Percentiles rank a stretch among this genome's conserved stretches.
phyloP scores from a whole-genome alignment of 768 basidiomycete species.

The Russula sp. region DNA sequence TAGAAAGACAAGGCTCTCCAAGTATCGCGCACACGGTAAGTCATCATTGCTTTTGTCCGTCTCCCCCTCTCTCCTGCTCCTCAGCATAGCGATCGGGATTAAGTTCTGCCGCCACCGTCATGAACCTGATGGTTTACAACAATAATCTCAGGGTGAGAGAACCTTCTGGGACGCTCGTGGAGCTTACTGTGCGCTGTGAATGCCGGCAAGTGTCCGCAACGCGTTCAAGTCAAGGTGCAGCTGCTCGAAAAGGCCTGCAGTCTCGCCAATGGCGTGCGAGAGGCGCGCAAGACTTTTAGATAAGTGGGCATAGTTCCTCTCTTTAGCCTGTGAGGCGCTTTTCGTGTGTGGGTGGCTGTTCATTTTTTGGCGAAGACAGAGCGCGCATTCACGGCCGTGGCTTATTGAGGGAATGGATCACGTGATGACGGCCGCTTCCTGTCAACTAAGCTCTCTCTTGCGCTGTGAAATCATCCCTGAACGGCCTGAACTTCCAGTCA shows the following conservation, averaged over 20 bases:
- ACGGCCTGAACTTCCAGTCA: background rate
- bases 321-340: constrained; percentile 73
- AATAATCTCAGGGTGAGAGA: background rate
- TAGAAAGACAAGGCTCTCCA: background rate
- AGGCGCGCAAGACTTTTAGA: constrained; percentile 65
- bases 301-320: constrained; percentile 76
- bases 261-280: constrained; percentile 63
- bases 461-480: background rate
- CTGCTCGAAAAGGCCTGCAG: constrained; percentile 73
- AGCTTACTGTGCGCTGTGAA: constrained; percentile 78
- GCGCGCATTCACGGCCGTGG: background rate
- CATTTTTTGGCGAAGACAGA: constrained; percentile 6
- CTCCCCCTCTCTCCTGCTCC: constrained; percentile 1
- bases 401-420: background rate
- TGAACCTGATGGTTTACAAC: constrained; percentile 40
- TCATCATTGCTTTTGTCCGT: background rate
- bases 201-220: constrained; percentile 74
- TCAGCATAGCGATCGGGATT: constrained; percentile 35
- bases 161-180: background rate
- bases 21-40: constrained; percentile 1
- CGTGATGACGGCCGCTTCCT: constrained; percentile 17
- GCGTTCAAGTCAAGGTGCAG: constrained; percentile 73
- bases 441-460: constrained; percentile 14
- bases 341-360: constrained; percentile 41
- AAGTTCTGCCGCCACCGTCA: constrained; percentile 49